Conservation (phyloP, 345 rosid genomes). For the Brassica nigra region DNA sequence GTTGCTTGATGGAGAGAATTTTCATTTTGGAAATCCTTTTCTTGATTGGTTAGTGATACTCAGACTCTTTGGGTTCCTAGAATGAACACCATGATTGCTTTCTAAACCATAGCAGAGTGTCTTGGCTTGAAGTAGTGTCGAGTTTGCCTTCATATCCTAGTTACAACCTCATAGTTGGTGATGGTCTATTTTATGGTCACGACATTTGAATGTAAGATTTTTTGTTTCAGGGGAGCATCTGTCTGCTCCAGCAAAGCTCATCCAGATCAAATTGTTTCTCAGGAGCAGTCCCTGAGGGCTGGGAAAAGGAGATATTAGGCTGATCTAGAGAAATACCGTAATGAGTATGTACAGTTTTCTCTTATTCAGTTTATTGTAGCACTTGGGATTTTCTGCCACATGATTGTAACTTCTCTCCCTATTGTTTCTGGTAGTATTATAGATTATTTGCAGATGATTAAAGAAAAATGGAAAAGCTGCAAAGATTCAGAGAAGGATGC, state of each 20-base stretch:
- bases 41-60: slow-evolving; percentile 66
- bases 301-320: slow-evolving; percentile 56
- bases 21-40: slow-evolving; percentile 84
- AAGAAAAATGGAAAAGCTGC: slow-evolving; percentile 75
- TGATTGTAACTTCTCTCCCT: slow-evolving; percentile 35
- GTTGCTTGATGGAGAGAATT: slow-evolving; percentile 74
- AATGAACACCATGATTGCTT: slow-evolving; percentile 8
- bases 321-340: slow-evolving; percentile 71
- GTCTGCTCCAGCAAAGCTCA: slow-evolving; percentile 77
- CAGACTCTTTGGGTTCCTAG: neutral
- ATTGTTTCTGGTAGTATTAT: slow-evolving; percentile 65
- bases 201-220: slow-evolving; percentile 43
- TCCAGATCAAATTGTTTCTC: slow-evolving; percentile 70
- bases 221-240: slow-evolving; percentile 75
- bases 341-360: slow-evolving; percentile 62
- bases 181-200: slow-evolving; percentile 17
- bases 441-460: slow-evolving; percentile 68
- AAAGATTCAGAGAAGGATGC: slow-evolving; percentile 67
- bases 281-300: slow-evolving; percentile 55
- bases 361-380: slow-evolving; percentile 4
- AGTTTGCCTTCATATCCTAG: neutral
- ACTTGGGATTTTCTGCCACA: slow-evolving; percentile 6
- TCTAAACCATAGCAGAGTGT: neutral
- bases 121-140: slow-evolving; percentile 1
- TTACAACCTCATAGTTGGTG: neutral